Evolutionary conservation across 805 yeast genomes (phyloP), one percentile per base, ranked within the genome.

Genomic region (Nakazawaea ambrosiae): DNA sequence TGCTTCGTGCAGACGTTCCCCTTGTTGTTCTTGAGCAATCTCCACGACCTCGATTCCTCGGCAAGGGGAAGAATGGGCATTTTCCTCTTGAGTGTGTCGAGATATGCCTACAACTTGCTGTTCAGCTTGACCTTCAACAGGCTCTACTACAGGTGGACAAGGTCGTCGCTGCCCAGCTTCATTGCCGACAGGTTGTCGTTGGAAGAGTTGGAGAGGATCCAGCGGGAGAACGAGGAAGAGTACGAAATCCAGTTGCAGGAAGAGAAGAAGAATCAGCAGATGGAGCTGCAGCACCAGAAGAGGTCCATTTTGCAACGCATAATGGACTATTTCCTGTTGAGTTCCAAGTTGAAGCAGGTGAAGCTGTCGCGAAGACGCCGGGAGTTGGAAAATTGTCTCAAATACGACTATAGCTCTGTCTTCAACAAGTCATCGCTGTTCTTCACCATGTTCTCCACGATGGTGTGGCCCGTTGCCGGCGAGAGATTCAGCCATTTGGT

Each of bases 391-490:
- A 43, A 43, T 18, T 52, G 59, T 24, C 42, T 57, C 27, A 43
- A 37, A 18, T 45, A 39, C 16, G 65, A 63, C 37, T 63, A 53
- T 27, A 45, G 60, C 8, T 23, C 20, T 5, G 50, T 53, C 3
- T 53, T 61, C 34, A 44, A 33, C 4, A 27, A 45, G 12, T 39
- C 41, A 6, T 44, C 54, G 1, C 20, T 14, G 3, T 45, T 34
- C 20, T 26, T 50, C 17, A 47, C 42, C 18, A 9, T 54, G 0
- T 44, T 53, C 8, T 47, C 63, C 3, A 57, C 65, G 2, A 19
- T 53, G 2, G 19, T 49, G 3, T 60, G 65, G 68, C 67, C 68
- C 3, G 32, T 41, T 16, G 26, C 49, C 1, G 66, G 66, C 3
- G 47, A 46, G 31, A 27, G 48, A 1, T 26, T 53, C 14, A 53